Percentiles rank a stretch among this genome's conserved stretches.
Evolutionary conservation across 2,329 filamentous ascomycete species (phyloP).

Genomic region (Neonectria hederae): DNA sequence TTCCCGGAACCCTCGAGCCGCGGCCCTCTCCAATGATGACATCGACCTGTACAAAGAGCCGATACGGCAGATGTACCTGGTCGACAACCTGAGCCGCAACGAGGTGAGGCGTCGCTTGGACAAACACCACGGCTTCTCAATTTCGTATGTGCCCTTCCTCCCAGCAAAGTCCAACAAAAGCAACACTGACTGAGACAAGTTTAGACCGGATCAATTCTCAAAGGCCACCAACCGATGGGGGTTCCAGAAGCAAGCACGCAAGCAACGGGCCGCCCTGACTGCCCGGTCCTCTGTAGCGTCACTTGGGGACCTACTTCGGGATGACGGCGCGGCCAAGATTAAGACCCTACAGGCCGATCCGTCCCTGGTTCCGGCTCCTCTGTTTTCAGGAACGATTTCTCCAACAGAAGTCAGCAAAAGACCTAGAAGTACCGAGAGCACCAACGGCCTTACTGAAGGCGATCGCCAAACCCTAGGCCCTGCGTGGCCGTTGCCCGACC

Average conservation of each 20-base stretch:
- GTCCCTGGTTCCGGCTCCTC: background rate
- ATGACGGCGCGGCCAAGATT: background rate
- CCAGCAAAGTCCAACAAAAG: background rate
- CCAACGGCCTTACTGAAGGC: background rate
- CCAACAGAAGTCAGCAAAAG: background rate
- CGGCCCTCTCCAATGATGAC: conserved; percentile 1
- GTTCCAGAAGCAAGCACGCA: conserved; percentile 4
- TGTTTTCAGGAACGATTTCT: background rate
- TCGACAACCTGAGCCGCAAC: background rate
- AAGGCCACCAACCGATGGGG: conserved; percentile 6
- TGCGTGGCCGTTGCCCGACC: background rate
- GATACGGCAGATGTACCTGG: conserved; percentile 10
- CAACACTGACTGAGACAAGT: background rate
- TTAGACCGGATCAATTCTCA: conserved; percentile 1
- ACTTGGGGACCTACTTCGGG: background rate
- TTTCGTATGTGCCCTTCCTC: background rate
- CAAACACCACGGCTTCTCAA: background rate
- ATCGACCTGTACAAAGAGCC: conserved; percentile 8
- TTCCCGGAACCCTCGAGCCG: background rate
- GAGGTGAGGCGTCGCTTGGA: background rate
- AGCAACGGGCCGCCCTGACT: background rate
- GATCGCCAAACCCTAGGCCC: background rate
- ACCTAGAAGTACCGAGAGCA: background rate
- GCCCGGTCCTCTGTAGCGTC: background rate
- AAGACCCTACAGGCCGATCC: background rate